Evolutionary conservation across 371 early-diverging fungal species (phyloP), one percentile per base, ranked within the genome.

Genomic region (Haplosporangium sp.): DNA sequence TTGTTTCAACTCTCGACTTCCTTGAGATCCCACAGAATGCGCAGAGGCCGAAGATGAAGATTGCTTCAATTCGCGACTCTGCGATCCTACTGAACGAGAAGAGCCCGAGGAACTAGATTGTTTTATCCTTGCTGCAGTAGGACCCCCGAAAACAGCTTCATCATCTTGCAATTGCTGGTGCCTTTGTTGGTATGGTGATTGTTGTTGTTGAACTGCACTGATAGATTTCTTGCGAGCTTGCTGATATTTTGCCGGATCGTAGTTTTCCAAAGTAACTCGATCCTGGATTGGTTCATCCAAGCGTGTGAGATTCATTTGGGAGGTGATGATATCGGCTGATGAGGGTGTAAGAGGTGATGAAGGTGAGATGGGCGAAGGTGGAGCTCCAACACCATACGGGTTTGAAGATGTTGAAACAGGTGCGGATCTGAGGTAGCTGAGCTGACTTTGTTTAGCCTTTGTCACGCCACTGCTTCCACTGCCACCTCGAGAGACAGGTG

Each of bases 281-380:
- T 78, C 79, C 61, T 64, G 67, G 9, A 78, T 55, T 4, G 79
- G 79, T 3, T 73, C 78, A 35, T 78, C 71, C 11, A 78, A 40
- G 2, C 61, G 66, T n/a, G 79, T 74, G 13, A 74, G 44, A n/a
- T 45, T 74, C 63, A 78, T 17, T 0, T 70, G 71, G 20, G 67
- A 61, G 3, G 74, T 61, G n/a, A 78, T n/a, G 15, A 65, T 42
- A 27, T 78, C 69, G 9, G 73, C 44, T 6, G 77, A 68, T 17
- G 71, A 59, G 0, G 79, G 63, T 6, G 67, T 71, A 4, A 67
- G 63, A n/a, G 76, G 74, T 13, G 77, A 76, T 8, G 71, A 67
- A n/a, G 76, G 74, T 13, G 77, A 76, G 47, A 76, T 71, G 20
- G 77, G 72, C 15, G 79, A 66, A 45, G 74, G 67, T 20, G 79